Conservation (phyloP, 176 grass and related monocot species). For the Phoenix dactylifera region DNA sequence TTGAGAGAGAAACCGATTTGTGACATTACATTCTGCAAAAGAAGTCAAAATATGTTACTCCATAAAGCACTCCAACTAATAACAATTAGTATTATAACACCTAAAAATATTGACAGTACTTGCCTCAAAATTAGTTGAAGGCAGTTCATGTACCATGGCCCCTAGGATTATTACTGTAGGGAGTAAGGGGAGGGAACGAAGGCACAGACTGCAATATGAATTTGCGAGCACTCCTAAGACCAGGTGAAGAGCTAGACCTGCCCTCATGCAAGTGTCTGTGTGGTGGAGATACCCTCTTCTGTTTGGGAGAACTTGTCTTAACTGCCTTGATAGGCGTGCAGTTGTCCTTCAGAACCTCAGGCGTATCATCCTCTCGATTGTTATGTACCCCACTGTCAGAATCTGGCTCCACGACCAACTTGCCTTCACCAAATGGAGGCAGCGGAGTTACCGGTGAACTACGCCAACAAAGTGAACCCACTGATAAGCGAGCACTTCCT, state of each 20-base stretch:
- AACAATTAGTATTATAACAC: too few relatives aligned
- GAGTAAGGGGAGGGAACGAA: conserved; percentile 29
- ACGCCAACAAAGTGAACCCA: conserved; percentile 6
- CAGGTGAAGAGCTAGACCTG: conserved; percentile 13
- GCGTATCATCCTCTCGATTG: conserved; percentile 4
- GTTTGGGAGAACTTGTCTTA: conserved; percentile 16
- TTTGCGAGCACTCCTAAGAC: conserved; percentile 14
- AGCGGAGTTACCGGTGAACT: conserved; percentile 21
- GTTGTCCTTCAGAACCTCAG: neutral
- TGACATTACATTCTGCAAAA: neutral
- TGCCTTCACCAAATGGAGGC: conserved; percentile 10
- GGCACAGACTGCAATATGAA: conserved; percentile 27
- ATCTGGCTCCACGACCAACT: conserved; percentile 2
- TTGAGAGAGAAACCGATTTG: neutral
- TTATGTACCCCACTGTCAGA: conserved; percentile 3
- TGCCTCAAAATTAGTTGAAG: neutral
- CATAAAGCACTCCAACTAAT: neutral
- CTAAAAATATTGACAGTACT: neutral
- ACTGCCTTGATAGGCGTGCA: conserved; percentile 5
- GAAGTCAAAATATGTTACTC: neutral
- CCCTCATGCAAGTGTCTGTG: conserved; percentile 5
- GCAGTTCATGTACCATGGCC: conserved; percentile 1
- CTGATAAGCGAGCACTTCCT: neutral
- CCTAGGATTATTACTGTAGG: conserved; percentile 18
- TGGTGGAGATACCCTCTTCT: conserved; percentile 21